phyloP scores from a whole-genome alignment of 1,284 basidiomycete genomes.

The Trametes sp. region DNA sequence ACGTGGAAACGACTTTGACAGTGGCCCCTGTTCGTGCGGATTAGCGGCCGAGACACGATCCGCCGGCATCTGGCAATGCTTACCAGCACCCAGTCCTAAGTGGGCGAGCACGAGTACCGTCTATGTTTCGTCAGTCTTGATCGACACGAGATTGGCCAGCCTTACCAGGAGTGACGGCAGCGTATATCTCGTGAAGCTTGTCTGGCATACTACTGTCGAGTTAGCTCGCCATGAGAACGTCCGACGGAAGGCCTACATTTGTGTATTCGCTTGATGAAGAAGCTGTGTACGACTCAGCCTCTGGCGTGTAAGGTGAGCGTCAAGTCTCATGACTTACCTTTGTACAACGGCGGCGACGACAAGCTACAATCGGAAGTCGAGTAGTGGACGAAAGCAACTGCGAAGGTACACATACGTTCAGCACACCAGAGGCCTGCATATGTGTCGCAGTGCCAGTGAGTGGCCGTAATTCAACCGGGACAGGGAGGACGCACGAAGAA shows the following conservation, averaged over 20 bases:
- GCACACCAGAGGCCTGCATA: constrained; percentile 11
- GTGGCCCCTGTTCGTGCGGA: constrained; percentile 20
- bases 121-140: constrained; percentile 2
- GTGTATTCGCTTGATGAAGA: constrained; percentile 32
- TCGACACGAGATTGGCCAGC: background rate
- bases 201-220: constrained; percentile 22
- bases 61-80: background rate
- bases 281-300: constrained; percentile 8
- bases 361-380: constrained; percentile 9
- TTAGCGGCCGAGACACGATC: background rate
- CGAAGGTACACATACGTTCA: constrained; percentile 17
- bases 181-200: constrained; percentile 18
- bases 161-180: constrained; percentile 27
- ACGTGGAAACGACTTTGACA: constrained; percentile 28
- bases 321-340: constrained; percentile 8
- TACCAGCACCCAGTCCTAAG: constrained; percentile 27
- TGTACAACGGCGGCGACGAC: constrained; percentile 29
- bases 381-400: background rate
- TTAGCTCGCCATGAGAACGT: background rate
- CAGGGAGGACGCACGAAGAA: constrained; percentile 21
- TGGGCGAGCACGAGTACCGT: constrained; percentile 25
- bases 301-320: no score
- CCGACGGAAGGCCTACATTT: constrained; percentile 10
- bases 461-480: background rate
- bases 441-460: background rate